Percentiles rank a stretch among this genome's conserved stretches.
Conservation (phyloP, 345 rosid species). For the Heritiera littoralis region DNA sequence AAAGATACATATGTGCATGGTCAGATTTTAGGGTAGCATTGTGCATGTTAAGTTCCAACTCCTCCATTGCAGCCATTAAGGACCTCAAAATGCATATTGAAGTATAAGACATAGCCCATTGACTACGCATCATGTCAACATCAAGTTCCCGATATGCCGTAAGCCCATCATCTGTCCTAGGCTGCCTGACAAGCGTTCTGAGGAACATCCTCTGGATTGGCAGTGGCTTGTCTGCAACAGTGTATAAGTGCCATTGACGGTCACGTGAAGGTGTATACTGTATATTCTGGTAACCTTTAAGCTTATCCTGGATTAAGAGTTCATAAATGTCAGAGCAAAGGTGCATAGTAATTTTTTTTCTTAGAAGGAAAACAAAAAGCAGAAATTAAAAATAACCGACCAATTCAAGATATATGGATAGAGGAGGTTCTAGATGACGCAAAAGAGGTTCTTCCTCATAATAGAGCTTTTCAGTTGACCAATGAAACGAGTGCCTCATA, state of each 20-base stretch:
- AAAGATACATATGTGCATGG: conserved; percentile 96
- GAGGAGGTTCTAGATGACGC: conserved; percentile 97
- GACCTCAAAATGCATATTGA: conserved; percentile 85
- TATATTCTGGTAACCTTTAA: conserved; percentile 76
- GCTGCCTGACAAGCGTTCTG: conserved; percentile 92
- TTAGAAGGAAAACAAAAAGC: conserved; percentile 5
- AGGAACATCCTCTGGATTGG: conserved; percentile 92
- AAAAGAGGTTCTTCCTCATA: conserved; percentile 92
- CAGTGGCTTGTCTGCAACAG: conserved; percentile 76
- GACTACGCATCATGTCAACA: conserved; percentile 43
- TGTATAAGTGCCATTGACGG: conserved; percentile 95
- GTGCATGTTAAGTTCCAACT: conserved; percentile 89
- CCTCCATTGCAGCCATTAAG: conserved; percentile 93
- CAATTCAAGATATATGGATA: conserved; percentile 94
- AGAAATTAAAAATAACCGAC: conserved; percentile 40
- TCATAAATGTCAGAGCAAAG: conserved; percentile 23
- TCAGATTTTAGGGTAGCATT: conserved; percentile 77
- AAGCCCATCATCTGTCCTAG: conserved; percentile 64
- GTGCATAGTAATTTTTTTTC: background rate
- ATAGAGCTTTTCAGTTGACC: conserved; percentile 75
- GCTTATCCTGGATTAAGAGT: conserved; percentile 73
- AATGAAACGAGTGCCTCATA: conserved; percentile 96
- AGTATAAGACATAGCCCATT: conserved; percentile 60
- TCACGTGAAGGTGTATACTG: conserved; percentile 80
- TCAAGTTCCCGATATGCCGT: conserved; percentile 61